Percentiles rank a stretch among this genome's conserved stretches.
Conservation (phyloP, 345 rosid species). For the Sisymbrium irio region DNA sequence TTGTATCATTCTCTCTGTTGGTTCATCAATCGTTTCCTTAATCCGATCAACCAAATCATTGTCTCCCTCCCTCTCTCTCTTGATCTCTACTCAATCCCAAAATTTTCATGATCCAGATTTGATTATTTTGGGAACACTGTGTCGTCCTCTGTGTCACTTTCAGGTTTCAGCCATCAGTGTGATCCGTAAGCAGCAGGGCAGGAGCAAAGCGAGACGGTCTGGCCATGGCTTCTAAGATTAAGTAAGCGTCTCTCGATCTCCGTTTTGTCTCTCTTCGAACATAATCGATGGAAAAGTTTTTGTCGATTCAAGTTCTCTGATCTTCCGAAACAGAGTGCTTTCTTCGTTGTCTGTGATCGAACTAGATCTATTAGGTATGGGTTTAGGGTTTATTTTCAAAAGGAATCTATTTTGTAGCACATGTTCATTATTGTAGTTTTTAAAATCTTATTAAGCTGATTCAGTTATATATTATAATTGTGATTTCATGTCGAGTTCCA, state of each 20-base stretch:
- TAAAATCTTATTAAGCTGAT: not conserved
- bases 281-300: too few species aligned
- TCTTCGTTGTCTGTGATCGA: not conserved
- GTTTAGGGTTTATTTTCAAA: constrained; percentile 14
- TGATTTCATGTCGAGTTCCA: not conserved
- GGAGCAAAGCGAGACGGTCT: not conserved
- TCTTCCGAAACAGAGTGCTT: not conserved
- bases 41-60: constrained; percentile 2
- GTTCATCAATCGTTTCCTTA: constrained; percentile 24
- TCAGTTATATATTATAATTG: not conserved
- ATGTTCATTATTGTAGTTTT: not conserved
- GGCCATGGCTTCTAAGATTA: constrained; percentile 32
- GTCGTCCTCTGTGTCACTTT: not conserved
- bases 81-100: not conserved
- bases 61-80: constrained; percentile 14
- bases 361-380: constrained; percentile 10
- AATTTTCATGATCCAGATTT: not conserved
- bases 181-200: not conserved
- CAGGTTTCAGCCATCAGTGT: not conserved
- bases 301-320: constrained; percentile 16
- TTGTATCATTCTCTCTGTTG: constrained; percentile 20
- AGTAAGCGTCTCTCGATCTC: constrained; percentile 19
- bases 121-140: not conserved
- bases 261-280: not conserved
- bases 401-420: not conserved